Evolutionary conservation across 2,329 filamentous ascomycete species (phyloP).

Genomic region (Pezicula carpinea): DNA sequence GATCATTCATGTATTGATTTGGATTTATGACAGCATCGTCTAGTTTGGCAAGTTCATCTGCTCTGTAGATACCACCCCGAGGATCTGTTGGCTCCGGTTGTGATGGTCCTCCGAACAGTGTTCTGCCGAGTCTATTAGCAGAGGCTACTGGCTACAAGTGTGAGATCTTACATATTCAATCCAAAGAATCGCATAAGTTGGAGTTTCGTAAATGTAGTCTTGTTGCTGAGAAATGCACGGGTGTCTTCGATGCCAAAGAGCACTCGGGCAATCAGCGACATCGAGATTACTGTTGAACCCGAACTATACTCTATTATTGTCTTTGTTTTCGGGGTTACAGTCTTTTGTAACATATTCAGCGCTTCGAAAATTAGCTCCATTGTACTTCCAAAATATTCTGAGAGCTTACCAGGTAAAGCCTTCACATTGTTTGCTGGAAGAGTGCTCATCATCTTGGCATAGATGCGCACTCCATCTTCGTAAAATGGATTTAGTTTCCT

Average conservation of each 20-base stretch:
- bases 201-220: conserved; percentile 48
- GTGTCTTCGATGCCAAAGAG: conserved; percentile 47
- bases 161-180: conserved; percentile 39
- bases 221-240: conserved; percentile 53
- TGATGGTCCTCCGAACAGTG: conserved; percentile 53
- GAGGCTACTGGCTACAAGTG: not conserved
- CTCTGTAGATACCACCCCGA: conserved; percentile 47
- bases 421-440: conserved; percentile 63
- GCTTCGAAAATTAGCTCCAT: conserved; percentile 30
- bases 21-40: conserved; percentile 44
- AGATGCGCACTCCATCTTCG: conserved; percentile 55
- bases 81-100: conserved; percentile 51
- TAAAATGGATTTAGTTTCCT: conserved; percentile 51
- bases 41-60: conserved; percentile 36
- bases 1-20: conserved; percentile 52
- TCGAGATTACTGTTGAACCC: conserved; percentile 57
- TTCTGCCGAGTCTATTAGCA: conserved; percentile 27
- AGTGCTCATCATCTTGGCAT: conserved; percentile 63
- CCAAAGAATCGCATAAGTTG: conserved; percentile 57
- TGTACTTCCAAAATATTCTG: conserved; percentile 9
- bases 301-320: conserved; percentile 57
- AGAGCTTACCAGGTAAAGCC: conserved; percentile 46
- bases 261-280: conserved; percentile 49
- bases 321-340: conserved; percentile 39
- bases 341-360: conserved; percentile 43